Base-by-base conservation (phyloP, 257 asterid species). In the Rubia yunnanensis region DNA sequence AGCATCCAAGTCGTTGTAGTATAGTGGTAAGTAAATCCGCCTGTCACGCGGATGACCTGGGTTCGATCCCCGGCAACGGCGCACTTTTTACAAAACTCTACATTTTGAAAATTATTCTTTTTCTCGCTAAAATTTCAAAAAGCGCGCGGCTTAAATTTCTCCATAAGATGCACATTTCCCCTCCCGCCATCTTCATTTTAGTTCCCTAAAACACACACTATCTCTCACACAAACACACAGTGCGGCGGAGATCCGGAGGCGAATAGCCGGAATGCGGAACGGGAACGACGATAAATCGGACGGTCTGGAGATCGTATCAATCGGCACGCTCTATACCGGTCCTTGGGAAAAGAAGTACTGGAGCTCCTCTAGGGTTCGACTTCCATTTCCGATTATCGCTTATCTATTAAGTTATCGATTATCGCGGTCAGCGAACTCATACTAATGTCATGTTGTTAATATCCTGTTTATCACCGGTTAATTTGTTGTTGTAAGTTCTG, bases 281-380 rank as follows among this genome's bases (percentile, higher is more conserved):
- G 39, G 30, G 0, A 17, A 46, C 17, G 82, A 75, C 8, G 88
- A 85, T 67, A 82, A 78, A 65, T 78, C 82, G 39, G 95, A 82
- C 68, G 95, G 82, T 10, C 72, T 86, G 64, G 99, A 92, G 59
- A 84, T 94, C 54, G 11, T 78, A 44, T 90, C 94, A 18, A 79
- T 90, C 71, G 97, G 97, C 52, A 87, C 77, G 79, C 76, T 87
- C 6, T 92, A 86, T 73, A 31, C 36, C 18, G 99, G 99, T 38
- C 72, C 78, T 5, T 92, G 97, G 99, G 92, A 94, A 60, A 94
- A 90, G 85, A 94, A 94, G 86, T 92, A 89, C 65, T 92, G 99
- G 99, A 92, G 94, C 82, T 92, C 95, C 59, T 86, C 99, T 64
- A 88, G 97, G 99, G 97, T 89, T 81, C 68, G 79, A 26, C 63